Evolutionary conservation across 768 basidiomycete species (phyloP).

Genomic region (Auricularia sp.): DNA sequence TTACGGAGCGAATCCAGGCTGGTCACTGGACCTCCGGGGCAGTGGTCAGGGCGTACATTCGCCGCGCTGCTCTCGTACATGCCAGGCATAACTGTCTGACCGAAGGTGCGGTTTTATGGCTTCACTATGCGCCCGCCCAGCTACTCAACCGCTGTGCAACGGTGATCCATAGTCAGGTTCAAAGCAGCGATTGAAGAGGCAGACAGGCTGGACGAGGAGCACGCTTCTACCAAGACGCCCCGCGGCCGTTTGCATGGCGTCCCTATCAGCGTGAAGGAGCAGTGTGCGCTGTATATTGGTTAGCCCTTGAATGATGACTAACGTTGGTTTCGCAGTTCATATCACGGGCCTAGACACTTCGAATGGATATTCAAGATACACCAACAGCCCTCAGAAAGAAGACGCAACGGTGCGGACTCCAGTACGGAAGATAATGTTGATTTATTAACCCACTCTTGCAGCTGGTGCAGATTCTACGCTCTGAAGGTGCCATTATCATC

Average conservation of each 20-base stretch:
- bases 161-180: constrained; percentile 48
- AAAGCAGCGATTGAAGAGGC: constrained; percentile 55
- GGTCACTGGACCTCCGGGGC: background rate
- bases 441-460: background rate
- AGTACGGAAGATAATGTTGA: background rate
- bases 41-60: constrained; percentile 36
- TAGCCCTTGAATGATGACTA: background rate
- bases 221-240: constrained; percentile 42
- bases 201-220: constrained; percentile 53
- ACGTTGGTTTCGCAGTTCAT: constrained; percentile 33
- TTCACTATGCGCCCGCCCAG: no score
- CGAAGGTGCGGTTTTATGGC: constrained; percentile 41
- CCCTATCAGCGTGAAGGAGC: constrained; percentile 72
- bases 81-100: constrained; percentile 65
- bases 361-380: constrained; percentile 61
- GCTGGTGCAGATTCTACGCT: background rate
- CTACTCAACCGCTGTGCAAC: no score
- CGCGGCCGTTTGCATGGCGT: constrained; percentile 73
- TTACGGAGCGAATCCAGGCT: background rate
- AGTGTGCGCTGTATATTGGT: constrained; percentile 32
- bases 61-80: constrained; percentile 49
- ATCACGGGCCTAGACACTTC: constrained; percentile 56
- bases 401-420: constrained; percentile 51
- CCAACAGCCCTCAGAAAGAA: constrained; percentile 44
- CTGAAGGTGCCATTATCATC: background rate